Conservation (phyloP, 768 basidiomycete genomes). For the Tylopilus subfusipes region DNA sequence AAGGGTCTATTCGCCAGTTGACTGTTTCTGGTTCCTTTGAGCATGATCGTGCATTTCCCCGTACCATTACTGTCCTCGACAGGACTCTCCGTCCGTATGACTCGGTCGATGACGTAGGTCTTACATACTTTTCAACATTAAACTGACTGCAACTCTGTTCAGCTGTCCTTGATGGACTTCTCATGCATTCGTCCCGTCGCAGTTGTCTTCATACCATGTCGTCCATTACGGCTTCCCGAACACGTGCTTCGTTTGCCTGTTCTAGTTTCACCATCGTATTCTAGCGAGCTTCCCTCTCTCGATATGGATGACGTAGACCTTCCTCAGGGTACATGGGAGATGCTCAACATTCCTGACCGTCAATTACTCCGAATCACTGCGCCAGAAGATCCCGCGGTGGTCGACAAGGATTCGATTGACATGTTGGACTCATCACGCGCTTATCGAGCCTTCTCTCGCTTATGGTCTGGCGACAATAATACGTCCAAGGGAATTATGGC, state of each 20-base stretch:
- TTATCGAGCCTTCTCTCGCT: constrained; percentile 43
- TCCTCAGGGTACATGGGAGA: constrained; percentile 42
- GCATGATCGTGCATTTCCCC: constrained; percentile 27
- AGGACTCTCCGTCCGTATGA: constrained; percentile 25
- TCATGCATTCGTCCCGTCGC: constrained; percentile 56
- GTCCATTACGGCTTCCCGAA: constrained; percentile 33
- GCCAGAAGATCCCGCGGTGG: constrained; percentile 35
- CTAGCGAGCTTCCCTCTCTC: constrained; percentile 23
- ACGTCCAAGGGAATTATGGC: constrained; percentile 38
- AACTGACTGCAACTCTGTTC: constrained; percentile 30
- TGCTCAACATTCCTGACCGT: constrained; percentile 39
- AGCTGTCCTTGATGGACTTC: constrained; percentile 41
- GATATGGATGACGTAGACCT: constrained; percentile 22
- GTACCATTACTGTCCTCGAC: constrained; percentile 38
- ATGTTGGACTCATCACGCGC: constrained; percentile 40
- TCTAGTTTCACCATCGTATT: constrained; percentile 28
- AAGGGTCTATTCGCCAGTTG: constrained; percentile 24
- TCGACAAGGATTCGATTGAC: constrained; percentile 47
- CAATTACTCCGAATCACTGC: constrained; percentile 40
- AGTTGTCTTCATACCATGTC: constrained; percentile 61
- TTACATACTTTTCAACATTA: constrained; percentile 12
- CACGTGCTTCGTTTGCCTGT: constrained; percentile 61
- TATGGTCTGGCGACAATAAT: constrained; percentile 37
- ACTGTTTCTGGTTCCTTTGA: constrained; percentile 26
- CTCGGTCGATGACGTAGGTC: constrained; percentile 28